A percentile compares a stretch with the other conserved stretches of the same genome.
These are phyloP conservation scores for Leccinum subrobustum DNA, from an alignment of 1,284 basidiomycete genomes.

Conservation along the genomic window DNA sequence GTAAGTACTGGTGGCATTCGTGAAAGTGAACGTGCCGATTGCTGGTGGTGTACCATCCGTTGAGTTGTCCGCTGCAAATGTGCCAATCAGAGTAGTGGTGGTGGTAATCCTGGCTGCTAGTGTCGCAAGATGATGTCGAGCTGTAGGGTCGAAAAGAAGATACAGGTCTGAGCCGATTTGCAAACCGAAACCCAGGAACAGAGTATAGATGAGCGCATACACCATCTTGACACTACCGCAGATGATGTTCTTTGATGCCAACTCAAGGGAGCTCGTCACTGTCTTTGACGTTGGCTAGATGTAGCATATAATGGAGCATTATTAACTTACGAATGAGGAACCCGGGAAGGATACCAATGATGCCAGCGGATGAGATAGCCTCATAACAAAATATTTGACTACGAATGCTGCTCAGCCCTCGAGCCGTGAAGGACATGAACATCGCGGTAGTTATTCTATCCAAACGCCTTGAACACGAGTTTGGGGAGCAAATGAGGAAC, in stretches of 20 bases:
- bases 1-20: conserved; percentile 46
- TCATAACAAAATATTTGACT: conserved; percentile 82
- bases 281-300: conserved; percentile 17
- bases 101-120: conserved; percentile 46
- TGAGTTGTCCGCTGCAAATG: conserved; percentile 65
- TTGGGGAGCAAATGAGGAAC: conserved; percentile 1
- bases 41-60: conserved; percentile 50
- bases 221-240: conserved; percentile 90
- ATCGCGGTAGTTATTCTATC: conserved; percentile 79
- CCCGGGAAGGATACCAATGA: conserved; percentile 66
- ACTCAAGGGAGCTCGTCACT: conserved; percentile 85
- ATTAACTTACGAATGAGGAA: conserved; percentile 70
- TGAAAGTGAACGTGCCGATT: conserved; percentile 73
- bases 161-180: conserved; percentile 87
- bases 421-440: conserved; percentile 75
- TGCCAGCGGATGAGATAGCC: conserved; percentile 79
- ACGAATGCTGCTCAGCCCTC: conserved; percentile 75
- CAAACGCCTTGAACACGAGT: conserved; percentile 15
- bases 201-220: conserved; percentile 84
- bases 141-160: conserved; percentile 68
- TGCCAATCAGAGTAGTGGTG: conserved; percentile 58
- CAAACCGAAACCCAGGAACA: conserved; percentile 88
- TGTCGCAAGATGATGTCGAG: conserved; percentile 51
- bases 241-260: conserved; percentile 87
- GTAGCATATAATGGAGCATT: conserved; percentile 24